Evolutionary conservation across 805 yeast species (phyloP), one percentile per base, ranked within the genome.

Genomic region (Schwanniomyces yamadae): DNA sequence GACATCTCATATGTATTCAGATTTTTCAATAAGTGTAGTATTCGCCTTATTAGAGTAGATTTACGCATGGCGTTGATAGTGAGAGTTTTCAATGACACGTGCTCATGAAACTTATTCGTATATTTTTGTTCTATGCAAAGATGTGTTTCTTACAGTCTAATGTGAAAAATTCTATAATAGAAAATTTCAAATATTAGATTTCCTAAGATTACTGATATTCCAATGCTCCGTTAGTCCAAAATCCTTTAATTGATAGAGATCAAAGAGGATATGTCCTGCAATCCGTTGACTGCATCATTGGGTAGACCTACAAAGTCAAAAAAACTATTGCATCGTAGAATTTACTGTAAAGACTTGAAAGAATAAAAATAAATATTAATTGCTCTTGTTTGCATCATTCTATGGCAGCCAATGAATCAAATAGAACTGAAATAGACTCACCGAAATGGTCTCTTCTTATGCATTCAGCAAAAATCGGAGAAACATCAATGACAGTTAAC

Each of bases 371-470:
- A 36, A 28, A 27, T 22, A 15, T 9, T 13, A 4, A 18, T 12
- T n/a, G 12, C 5, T 4, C n/a, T n/a, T n/a, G n/a, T n/a, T n/a
- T n/a, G 5, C 23, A 28, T 40, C 55, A 67, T 45, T 68, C 73
- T 18, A 66, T 57, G 28, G 78, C 77, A 31, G 90, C 84, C 46
- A 89, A 73, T 33, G 95, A 88, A 61, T 90, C 96, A 59, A 91
- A 90, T 51, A 90, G 69, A 14, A 90, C 95, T 26, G 96, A 86
- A 44, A 91, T 90, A 51, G 95, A 84, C 69, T 91, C 98, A 60
- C 99, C 99, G 53, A 91, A 90, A 62, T 93, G 99, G 59, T 93
- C 96, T 70, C 99, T 84, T 69, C 99, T 82, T 43, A 93, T 91
- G 64, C 98, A 93, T 70, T 93, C 99, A 23, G 98, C 98, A 56